These are phyloP conservation scores for Antitrichia curtipendula DNA, from an alignment of 225 moss, liverwort and hornwort species.

Conservation along the genomic window DNA sequence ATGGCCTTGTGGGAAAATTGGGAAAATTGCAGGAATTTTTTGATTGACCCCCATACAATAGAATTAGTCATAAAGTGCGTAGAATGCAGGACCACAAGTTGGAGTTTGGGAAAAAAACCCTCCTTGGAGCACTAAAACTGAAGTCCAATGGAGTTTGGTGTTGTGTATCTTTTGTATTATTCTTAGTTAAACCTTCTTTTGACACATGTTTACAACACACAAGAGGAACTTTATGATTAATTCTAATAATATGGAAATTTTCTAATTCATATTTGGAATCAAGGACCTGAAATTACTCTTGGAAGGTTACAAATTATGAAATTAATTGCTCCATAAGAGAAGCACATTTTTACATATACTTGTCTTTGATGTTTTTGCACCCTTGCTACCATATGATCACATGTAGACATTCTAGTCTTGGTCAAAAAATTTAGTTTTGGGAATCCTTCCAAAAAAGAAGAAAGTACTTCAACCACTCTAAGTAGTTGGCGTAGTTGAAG, in stretches of 20 bases:
- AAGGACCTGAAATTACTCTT: background rate
- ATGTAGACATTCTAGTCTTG: background rate
- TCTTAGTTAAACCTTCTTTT: too few relatives aligned
- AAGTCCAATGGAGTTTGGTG: too few relatives aligned
- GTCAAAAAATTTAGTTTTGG: background rate
- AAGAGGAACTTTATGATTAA: too few relatives aligned
- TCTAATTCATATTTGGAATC: too few relatives aligned
- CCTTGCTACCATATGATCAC: accelerated
- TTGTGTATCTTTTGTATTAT: too few relatives aligned
- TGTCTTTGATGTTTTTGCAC: background rate
- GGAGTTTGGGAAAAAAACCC: too few relatives aligned
- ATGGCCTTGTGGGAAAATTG: too few relatives aligned
- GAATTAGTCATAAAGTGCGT: too few relatives aligned
- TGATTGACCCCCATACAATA: background rate
- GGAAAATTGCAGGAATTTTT: background rate
- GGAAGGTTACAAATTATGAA: background rate
- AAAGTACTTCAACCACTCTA: background rate
- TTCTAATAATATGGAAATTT: too few relatives aligned
- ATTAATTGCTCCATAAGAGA: accelerated
- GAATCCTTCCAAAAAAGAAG: background rate
- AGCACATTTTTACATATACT: background rate
- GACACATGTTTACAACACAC: too few relatives aligned
- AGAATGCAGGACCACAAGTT: too few relatives aligned
- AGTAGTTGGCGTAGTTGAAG: background rate
- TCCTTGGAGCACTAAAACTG: too few relatives aligned